Evolutionary conservation across 108 stramenopile species (phyloP).

Genomic region (Craspedostauros australis): DNA sequence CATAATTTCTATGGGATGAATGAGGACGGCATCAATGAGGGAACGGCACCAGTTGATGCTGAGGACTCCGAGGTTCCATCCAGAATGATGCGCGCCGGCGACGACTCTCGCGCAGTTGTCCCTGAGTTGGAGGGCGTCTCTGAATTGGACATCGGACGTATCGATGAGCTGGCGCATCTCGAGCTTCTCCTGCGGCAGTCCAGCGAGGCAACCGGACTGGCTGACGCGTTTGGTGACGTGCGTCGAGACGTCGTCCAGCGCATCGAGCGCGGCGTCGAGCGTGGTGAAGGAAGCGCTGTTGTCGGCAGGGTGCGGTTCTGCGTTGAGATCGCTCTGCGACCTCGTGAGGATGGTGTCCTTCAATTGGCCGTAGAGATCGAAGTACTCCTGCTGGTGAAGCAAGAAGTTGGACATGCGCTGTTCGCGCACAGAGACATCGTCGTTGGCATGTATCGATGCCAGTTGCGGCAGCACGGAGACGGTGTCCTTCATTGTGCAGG

Average conservation of each 20-base stretch:
- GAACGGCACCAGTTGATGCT: conserved; percentile 60
- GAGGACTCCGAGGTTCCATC: conserved; percentile 38
- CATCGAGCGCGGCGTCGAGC: conserved; percentile 35
- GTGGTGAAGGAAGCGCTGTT: too few species aligned
- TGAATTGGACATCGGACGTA: conserved; percentile 26
- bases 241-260: conserved; percentile 42
- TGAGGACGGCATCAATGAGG: conserved; percentile 40
- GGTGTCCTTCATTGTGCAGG: conserved; percentile 31
- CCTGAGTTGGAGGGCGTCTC: conserved; percentile 11
- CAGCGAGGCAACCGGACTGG: conserved; percentile 27
- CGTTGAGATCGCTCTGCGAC: not conserved
- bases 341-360: conserved; percentile 7
- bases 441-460: conserved; percentile 23
- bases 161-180: conserved; percentile 12
- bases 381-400: conserved; percentile 35
- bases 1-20: conserved; percentile 14
- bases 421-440: conserved; percentile 11
- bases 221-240: conserved; percentile 46
- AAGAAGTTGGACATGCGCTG: conserved; percentile 23
- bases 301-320: conserved; percentile 5
- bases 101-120: not conserved
- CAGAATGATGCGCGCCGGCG: not conserved
- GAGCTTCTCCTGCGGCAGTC: conserved; percentile 29
- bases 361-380: conserved; percentile 22
- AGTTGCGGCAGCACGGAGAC: conserved; percentile 42